A percentile compares a stretch with the other conserved stretches of the same genome.
phyloP scores from a whole-genome alignment of 2,329 filamentous ascomycete genomes.

The Verticillium klebahnii region DNA sequence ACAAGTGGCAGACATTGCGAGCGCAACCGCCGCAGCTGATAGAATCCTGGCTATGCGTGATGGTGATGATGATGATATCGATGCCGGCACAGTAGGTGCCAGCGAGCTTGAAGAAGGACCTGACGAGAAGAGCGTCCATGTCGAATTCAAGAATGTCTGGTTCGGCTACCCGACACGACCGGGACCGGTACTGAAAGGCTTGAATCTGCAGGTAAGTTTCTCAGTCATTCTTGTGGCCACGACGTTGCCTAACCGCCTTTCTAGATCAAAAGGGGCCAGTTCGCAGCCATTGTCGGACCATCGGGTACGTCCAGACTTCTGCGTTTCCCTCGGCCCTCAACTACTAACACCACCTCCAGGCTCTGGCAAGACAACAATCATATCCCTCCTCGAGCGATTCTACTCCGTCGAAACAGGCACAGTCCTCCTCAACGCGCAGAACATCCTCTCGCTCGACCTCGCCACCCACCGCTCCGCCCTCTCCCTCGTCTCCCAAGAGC shows the following conservation, averaged over 20 bases:
- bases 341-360: constrained; percentile 18
- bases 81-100: background rate
- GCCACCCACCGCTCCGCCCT: constrained; percentile 35
- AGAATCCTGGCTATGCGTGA: constrained; percentile 11
- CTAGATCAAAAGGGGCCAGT: constrained; percentile 32
- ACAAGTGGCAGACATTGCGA: constrained; percentile 8
- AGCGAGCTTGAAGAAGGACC: background rate
- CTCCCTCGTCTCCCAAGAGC: constrained; percentile 47
- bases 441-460: constrained; percentile 19
- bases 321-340: background rate
- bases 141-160: constrained; percentile 15
- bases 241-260: background rate
- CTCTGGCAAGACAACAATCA: constrained; percentile 47
- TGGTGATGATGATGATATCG: constrained; percentile 30
- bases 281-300: constrained; percentile 39
- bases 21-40: constrained; percentile 12
- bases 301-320: constrained; percentile 13
- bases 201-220: background rate
- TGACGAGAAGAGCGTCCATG: constrained; percentile 7
- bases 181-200: background rate
- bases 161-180: constrained; percentile 18
- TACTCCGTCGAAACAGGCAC: constrained; percentile 43
- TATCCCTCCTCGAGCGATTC: constrained; percentile 50
- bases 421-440: constrained; percentile 27
- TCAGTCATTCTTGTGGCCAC: background rate